These are phyloP conservation scores for Aquanectria penicillioides DNA, from an alignment of 2,329 filamentous ascomycete genomes.

Conservation along the genomic window DNA sequence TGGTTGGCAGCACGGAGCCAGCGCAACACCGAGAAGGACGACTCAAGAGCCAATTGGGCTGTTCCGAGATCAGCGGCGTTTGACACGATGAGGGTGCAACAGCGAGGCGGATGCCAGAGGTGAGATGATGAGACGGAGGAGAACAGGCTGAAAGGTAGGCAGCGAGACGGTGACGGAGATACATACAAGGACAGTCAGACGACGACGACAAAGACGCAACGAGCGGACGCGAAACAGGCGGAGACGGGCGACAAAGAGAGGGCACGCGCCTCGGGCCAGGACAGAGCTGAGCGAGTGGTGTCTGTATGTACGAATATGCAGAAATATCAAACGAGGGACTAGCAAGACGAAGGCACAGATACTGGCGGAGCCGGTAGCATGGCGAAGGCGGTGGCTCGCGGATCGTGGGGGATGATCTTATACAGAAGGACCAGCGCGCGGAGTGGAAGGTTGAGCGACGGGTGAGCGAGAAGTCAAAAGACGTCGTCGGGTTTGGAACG, in stretches of 20 bases:
- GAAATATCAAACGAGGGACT: constrained; percentile 38
- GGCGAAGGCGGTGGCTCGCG: constrained; percentile 38
- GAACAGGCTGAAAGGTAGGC: background rate
- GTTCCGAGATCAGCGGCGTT: constrained; percentile 29
- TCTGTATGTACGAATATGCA: constrained; percentile 32
- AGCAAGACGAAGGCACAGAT: constrained; percentile 38
- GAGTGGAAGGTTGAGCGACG: constrained; percentile 34
- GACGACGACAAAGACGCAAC: background rate
- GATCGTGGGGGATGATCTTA: constrained; percentile 33
- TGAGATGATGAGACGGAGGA: background rate
- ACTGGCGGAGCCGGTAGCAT: constrained; percentile 33
- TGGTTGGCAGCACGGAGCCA: constrained; percentile 31
- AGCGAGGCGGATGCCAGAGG: background rate
- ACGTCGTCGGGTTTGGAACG: constrained; percentile 19
- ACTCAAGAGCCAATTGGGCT: constrained; percentile 37
- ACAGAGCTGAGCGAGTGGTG: constrained; percentile 29
- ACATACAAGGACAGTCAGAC: background rate
- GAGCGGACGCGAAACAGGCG: constrained; percentile 12
- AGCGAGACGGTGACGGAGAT: background rate
- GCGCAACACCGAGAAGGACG: constrained; percentile 29
- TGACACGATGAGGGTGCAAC: constrained; percentile 18
- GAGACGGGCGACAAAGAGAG: constrained; percentile 15
- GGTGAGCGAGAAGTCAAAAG: constrained; percentile 16
- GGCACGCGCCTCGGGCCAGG: constrained; percentile 24
- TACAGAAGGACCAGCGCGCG: constrained; percentile 36